These are phyloP conservation scores for Zymoseptoria crescenta DNA, from an alignment of 2,329 filamentous ascomycete species.

Conservation along the genomic window DNA sequence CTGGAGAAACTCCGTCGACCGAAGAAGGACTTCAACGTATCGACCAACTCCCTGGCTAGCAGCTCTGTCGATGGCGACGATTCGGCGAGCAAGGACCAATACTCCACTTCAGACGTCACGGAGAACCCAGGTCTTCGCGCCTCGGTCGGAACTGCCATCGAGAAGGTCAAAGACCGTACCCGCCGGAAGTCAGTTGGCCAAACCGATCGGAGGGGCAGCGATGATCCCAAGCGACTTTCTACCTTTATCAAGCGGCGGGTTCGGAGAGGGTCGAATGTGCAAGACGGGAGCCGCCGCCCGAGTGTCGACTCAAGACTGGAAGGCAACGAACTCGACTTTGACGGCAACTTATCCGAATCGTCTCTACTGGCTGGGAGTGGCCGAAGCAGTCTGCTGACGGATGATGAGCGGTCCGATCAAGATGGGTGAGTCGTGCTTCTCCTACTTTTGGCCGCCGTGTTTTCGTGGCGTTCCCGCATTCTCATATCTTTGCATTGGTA, in stretches of 20 bases:
- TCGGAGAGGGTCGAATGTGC: constrained; percentile 7
- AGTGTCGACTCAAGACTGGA: constrained; percentile 32
- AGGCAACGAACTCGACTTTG: constrained; percentile 5
- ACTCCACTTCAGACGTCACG: constrained; percentile 3
- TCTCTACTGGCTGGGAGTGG: constrained; percentile 38
- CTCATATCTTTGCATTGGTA: not conserved
- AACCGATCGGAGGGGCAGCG: constrained; percentile 31
- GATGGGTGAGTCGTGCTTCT: constrained; percentile 24
- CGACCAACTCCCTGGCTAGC: constrained; percentile 24
- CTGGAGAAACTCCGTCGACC: constrained; percentile 20
- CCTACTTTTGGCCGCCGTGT: not conserved
- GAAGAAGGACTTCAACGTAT: constrained; percentile 22
- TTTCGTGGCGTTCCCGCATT: not conserved
- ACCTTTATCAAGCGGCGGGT: constrained; percentile 39
- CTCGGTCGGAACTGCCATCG: constrained; percentile 34
- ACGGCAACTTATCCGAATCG: constrained; percentile 19
- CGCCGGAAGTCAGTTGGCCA: constrained; percentile 31
- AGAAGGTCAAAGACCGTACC: constrained; percentile 32
- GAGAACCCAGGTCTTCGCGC: constrained; percentile 21
- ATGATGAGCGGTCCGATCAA: constrained; percentile 43
- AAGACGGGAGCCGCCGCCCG: constrained; percentile 8
- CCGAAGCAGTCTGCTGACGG: constrained; percentile 43
- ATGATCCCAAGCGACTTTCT: constrained; percentile 41
- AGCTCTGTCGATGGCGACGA: constrained; percentile 22
- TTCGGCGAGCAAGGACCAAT: constrained; percentile 5